Conservation (phyloP, 2,329 filamentous ascomycete genomes). For the Colletotrichum sp. region DNA sequence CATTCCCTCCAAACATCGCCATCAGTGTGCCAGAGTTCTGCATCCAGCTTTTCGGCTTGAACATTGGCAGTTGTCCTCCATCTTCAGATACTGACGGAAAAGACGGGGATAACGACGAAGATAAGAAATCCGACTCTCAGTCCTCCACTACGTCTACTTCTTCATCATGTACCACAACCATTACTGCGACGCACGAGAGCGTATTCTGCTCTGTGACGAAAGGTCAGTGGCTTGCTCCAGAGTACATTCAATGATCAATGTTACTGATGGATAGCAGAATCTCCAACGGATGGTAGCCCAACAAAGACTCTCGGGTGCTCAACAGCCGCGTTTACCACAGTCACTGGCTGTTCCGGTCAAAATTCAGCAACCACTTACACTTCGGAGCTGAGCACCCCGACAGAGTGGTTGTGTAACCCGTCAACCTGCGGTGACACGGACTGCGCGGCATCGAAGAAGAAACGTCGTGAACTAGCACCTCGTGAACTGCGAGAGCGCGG, state of each 20-base stretch:
- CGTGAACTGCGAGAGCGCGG: neutral
- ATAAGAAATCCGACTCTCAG: fast-evolving
- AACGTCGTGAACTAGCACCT: neutral
- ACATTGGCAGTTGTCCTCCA: neutral
- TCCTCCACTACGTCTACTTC: neutral
- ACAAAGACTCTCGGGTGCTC: neutral
- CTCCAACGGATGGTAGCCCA: neutral
- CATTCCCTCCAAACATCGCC: neutral
- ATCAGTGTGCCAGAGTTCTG: neutral
- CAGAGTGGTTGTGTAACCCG: neutral
- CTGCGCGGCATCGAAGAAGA: neutral
- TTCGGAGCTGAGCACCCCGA: neutral
- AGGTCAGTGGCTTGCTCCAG: neutral
- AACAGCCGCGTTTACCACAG: neutral
- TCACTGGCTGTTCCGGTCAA: neutral
- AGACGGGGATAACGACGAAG: neutral
- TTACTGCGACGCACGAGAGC: neutral
- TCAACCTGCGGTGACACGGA: neutral
- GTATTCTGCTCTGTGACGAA: neutral
- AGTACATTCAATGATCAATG: neutral
- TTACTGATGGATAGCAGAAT: neutral
- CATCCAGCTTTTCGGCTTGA: neutral
- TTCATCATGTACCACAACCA: neutral
- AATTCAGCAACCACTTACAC: neutral
- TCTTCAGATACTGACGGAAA: neutral